Percentiles rank a stretch among this genome's conserved stretches.
phyloP scores from a whole-genome alignment of 2,329 filamentous ascomycete species.

The Teratosphaeriaceae sp. region DNA sequence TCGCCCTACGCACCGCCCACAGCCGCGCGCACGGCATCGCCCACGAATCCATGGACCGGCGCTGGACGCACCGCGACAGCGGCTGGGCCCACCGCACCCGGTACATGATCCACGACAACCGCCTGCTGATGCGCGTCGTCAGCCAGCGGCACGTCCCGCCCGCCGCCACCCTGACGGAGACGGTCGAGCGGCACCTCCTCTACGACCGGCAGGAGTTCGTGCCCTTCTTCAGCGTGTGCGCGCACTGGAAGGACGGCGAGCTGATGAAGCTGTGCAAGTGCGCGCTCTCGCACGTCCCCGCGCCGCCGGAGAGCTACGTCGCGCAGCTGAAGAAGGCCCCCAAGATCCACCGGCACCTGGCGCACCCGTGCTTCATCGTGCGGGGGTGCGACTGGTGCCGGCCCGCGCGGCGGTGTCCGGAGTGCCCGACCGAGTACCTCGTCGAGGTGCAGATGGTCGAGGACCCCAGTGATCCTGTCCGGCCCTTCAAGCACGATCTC shows the following conservation, averaged over 20 bases:
- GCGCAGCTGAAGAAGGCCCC: slow-evolving; percentile 37
- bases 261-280: slow-evolving; percentile 57
- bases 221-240: slow-evolving; percentile 56
- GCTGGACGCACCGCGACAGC: slow-evolving; percentile 46
- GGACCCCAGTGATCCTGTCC: slow-evolving; percentile 38
- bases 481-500: slow-evolving; percentile 53
- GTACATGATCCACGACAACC: slow-evolving; percentile 46
- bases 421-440: slow-evolving; percentile 57
- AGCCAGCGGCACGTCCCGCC: slow-evolving; percentile 48
- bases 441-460: slow-evolving; percentile 55
- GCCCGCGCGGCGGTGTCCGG: slow-evolving; percentile 54
- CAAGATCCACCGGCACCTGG: slow-evolving; percentile 24
- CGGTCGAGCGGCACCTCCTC: slow-evolving; percentile 49
- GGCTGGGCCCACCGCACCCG: slow-evolving; percentile 51
- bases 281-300: slow-evolving; percentile 51
- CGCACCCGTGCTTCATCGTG: slow-evolving; percentile 40
- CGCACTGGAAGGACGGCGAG: slow-evolving; percentile 56
- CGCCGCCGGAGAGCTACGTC: slow-evolving; percentile 36
- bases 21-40: slow-evolving; percentile 43
- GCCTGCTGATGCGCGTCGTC: slow-evolving; percentile 52
- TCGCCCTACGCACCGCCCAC: slow-evolving; percentile 47
- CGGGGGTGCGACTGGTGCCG: slow-evolving; percentile 49
- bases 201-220: slow-evolving; percentile 55
- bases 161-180: slow-evolving; percentile 41
- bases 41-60: slow-evolving; percentile 41